phyloP scores from a whole-genome alignment of 805 yeast species.

The Soucietia sequanensis region DNA sequence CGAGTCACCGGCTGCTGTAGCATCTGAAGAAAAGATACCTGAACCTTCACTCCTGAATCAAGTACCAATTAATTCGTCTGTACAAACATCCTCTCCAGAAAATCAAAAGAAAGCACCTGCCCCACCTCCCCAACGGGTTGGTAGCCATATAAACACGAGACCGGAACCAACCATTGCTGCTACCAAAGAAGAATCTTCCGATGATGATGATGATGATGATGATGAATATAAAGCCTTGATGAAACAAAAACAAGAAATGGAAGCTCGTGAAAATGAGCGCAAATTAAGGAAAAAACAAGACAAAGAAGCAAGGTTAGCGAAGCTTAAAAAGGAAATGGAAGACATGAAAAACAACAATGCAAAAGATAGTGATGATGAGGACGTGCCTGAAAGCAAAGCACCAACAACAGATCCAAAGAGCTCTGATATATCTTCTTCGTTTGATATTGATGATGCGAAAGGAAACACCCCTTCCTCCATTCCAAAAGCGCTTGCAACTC shows the following conservation, averaged over 20 bases:
- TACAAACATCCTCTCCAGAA: conserved; percentile 2
- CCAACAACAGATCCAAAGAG: conserved; percentile 12
- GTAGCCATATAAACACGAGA: too few relatives aligned
- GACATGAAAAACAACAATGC: conserved; percentile 40
- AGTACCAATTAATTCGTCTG: neutral
- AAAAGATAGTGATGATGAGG: conserved; percentile 32
- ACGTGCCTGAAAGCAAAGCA: conserved; percentile 16
- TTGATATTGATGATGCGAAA: conserved; percentile 29
- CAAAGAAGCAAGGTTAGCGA: conserved; percentile 59
- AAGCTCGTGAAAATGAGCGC: conserved; percentile 40
- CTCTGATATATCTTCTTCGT: too few relatives aligned
- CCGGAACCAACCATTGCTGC: conserved; percentile 4
- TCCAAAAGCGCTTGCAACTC: conserved; percentile 5
- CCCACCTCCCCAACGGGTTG: conserved; percentile 1
- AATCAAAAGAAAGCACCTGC: conserved; percentile 6
- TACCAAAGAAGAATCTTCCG: conserved; percentile 5
- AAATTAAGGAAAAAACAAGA: conserved; percentile 53
- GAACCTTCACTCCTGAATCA: neutral
- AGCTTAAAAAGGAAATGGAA: conserved; percentile 58
- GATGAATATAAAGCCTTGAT: conserved; percentile 50
- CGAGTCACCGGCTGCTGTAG: neutral
- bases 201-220: conserved; percentile 36
- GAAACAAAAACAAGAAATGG: conserved; percentile 44
- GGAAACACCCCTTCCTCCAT: conserved; percentile 20
- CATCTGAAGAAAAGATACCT: neutral